Percentiles rank a stretch among this genome's conserved stretches.
Conservation (phyloP, 306 rosid species). For the Quercus gilva region DNA sequence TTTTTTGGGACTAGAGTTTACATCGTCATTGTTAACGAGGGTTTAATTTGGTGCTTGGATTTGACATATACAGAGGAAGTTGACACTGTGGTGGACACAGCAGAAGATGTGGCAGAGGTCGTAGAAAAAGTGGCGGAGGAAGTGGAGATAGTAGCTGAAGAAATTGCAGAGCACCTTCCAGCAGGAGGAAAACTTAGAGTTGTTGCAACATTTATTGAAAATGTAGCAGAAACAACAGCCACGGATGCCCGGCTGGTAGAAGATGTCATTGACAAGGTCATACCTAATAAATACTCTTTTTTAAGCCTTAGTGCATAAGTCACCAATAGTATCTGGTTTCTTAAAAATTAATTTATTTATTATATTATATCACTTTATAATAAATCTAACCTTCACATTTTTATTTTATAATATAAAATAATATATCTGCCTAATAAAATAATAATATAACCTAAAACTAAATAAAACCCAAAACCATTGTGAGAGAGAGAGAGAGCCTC, state of each 20-base stretch:
- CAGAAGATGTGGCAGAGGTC: background rate
- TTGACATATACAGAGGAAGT: background rate
- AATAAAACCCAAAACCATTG: no score
- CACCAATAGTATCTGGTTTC: no score
- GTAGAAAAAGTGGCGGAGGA: conserved; percentile 14
- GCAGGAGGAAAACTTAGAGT: background rate
- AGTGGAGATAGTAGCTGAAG: conserved; percentile 3
- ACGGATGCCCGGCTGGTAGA: conserved; percentile 8
- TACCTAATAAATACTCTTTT: no score
- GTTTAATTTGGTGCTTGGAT: background rate
- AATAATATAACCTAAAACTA: no score
- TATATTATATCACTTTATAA: accelerated
- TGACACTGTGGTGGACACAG: background rate
- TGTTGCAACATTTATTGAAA: background rate
- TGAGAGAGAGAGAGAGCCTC: no score
- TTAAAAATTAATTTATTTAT: no score
- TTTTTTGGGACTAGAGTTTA: no score
- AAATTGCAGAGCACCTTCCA: background rate
- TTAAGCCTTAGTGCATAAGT: no score
- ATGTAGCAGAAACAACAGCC: background rate
- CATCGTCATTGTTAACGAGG: background rate
- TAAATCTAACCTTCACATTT: accelerated
- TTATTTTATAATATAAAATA: no score
- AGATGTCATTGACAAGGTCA: conserved; percentile 12
- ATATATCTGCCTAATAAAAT: no score